Percentiles rank a stretch among this genome's conserved stretches.
These are phyloP conservation scores for Apiotrichum veenhuisii DNA, from an alignment of 1,284 basidiomycete genomes.

Conservation along the genomic window DNA sequence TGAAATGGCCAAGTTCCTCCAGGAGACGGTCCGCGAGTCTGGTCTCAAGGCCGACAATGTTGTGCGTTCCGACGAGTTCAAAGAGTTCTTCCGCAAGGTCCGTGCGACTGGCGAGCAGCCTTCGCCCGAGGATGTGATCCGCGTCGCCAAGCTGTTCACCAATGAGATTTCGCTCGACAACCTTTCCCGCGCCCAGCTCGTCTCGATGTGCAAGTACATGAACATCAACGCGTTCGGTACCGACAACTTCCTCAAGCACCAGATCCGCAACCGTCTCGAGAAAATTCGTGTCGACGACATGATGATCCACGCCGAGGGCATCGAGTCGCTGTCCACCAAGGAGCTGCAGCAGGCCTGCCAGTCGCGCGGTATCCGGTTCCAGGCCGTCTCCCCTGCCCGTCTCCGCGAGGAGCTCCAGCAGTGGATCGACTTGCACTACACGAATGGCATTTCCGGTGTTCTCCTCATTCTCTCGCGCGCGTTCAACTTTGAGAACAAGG, in stretches of 20 bases:
- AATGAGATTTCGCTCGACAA: slow-evolving; percentile 98
- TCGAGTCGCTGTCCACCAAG: slow-evolving; percentile 80
- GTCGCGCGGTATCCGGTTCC: slow-evolving; percentile 86
- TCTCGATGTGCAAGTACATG: slow-evolving; percentile 97
- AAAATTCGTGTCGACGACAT: slow-evolving; percentile 86
- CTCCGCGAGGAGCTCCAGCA: slow-evolving; percentile 83
- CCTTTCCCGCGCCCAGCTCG: slow-evolving; percentile 91
- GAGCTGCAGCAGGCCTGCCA: slow-evolving; percentile 93
- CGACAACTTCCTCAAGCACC: slow-evolving; percentile 94
- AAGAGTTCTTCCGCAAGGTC: slow-evolving; percentile 99
- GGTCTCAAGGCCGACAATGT: slow-evolving; percentile 89
- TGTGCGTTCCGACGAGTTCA: slow-evolving; percentile 90
- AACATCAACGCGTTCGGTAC: slow-evolving; percentile 97
- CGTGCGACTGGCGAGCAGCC: slow-evolving; percentile 93
- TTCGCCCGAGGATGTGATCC: slow-evolving; percentile 81
- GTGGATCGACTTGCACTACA: slow-evolving; percentile 91
- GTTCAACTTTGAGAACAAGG: slow-evolving; percentile 85
- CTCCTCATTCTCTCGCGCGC: slow-evolving; percentile 88
- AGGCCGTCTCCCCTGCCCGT: slow-evolving; percentile 74
- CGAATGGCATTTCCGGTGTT: slow-evolving; percentile 81
- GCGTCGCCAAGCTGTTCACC: slow-evolving; percentile 93
- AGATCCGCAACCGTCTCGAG: slow-evolving; percentile 79
- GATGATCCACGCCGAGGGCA: slow-evolving; percentile 82
- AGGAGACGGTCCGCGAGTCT: slow-evolving; percentile 92
- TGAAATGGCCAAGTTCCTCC: slow-evolving; percentile 99